These are phyloP conservation scores for Aspergillus fumigatiaffinis DNA, from an alignment of 2,329 filamentous ascomycete species.

Conservation along the genomic window DNA sequence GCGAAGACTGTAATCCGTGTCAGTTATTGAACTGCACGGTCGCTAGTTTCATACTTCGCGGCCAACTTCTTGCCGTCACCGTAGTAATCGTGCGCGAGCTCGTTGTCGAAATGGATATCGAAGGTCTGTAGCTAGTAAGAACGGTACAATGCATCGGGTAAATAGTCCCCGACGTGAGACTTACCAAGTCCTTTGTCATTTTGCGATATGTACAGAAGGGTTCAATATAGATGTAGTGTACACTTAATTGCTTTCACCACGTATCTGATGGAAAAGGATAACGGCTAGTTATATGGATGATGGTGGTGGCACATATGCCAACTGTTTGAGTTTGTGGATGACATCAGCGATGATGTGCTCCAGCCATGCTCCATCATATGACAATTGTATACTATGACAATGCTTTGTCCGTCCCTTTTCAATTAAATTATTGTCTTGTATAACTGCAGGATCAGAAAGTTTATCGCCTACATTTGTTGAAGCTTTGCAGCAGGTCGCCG, in stretches of 20 bases:
- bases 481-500: too few relatives aligned
- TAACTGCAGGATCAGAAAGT: too few relatives aligned
- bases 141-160: background rate
- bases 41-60: conserved; percentile 1
- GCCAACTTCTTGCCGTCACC: conserved; percentile 14
- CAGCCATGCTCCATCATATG: too few relatives aligned
- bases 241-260: background rate
- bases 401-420: too few relatives aligned
- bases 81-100: conserved; percentile 15
- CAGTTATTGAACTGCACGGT: background rate
- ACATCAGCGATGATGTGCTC: too few relatives aligned
- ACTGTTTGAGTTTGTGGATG: too few relatives aligned
- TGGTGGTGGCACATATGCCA: too few relatives aligned
- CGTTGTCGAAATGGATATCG: conserved; percentile 16
- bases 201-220: background rate
- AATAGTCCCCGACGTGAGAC: background rate
- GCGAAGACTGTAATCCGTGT: conserved; percentile 1
- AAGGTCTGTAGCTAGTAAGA: conserved; percentile 9
- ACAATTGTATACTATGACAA: too few relatives aligned
- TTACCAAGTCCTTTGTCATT: conserved; percentile 2
- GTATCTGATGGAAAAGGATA: background rate
- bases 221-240: too few relatives aligned
- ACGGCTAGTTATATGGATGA: background rate
- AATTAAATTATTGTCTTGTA: too few relatives aligned
- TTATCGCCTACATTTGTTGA: too few relatives aligned